Conservation (phyloP, 2,329 filamentous ascomycete species). For the Cercospora nicotianae region DNA sequence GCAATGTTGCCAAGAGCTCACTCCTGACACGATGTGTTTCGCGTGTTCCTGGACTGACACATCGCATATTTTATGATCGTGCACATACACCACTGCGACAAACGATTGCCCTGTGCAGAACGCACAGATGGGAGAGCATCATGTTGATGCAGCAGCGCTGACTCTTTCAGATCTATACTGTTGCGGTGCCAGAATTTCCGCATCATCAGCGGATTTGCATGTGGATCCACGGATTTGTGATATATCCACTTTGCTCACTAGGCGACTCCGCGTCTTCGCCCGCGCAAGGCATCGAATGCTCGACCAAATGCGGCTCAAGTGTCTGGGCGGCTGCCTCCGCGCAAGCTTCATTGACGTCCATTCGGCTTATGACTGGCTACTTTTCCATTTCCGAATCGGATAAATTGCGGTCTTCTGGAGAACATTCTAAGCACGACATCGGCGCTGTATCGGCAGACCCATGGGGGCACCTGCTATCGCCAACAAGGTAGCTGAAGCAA, state of each 20-base stretch:
- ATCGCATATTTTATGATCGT: background rate
- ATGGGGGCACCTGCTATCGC: background rate
- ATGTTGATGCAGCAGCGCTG: background rate
- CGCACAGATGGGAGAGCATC: background rate
- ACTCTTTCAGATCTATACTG: background rate
- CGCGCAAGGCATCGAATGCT: background rate
- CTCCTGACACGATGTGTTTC: background rate
- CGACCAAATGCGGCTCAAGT: background rate
- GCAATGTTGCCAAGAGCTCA: background rate
- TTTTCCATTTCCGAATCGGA: background rate
- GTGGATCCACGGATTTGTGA: background rate
- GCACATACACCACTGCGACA: background rate
- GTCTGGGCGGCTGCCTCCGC: background rate
- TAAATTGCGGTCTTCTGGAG: background rate
- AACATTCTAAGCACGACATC: constrained; percentile 19
- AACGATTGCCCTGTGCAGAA: background rate
- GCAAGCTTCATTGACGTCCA: background rate
- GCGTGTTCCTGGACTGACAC: background rate
- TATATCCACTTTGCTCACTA: background rate
- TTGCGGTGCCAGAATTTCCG: background rate
- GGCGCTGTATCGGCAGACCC: constrained; percentile 17
- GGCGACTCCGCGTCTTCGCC: background rate
- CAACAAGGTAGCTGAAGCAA: constrained; percentile 20
- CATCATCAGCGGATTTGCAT: background rate
- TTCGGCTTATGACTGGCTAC: background rate